Conservation (phyloP, 1,284 basidiomycete species). For the Neonothopanus nambi region DNA sequence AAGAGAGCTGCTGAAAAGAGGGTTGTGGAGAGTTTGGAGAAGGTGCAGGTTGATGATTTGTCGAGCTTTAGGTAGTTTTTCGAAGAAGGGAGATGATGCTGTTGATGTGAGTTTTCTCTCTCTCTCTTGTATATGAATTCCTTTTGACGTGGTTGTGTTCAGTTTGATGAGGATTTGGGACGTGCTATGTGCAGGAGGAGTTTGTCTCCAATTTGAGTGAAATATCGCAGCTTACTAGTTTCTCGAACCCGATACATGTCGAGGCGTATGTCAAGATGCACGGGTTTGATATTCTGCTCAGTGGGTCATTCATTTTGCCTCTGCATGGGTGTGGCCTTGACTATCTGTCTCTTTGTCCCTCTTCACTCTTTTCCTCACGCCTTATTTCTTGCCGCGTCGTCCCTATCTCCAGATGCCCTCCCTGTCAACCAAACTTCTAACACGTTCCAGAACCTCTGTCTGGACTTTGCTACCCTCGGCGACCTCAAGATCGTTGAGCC, state of each 20-base stretch:
- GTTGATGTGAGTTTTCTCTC: no score
- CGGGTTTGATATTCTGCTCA: slow-evolving; percentile 95
- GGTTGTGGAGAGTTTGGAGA: slow-evolving; percentile 68
- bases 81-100: slow-evolving; percentile 88
- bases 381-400: no score
- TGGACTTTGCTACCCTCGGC: no score
- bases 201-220: slow-evolving; percentile 97
- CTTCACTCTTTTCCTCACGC: background rate
- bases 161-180: no score
- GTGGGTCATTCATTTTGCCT: slow-evolving; percentile 38
- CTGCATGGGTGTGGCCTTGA: no score
- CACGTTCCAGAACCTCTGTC: slow-evolving; percentile 94
- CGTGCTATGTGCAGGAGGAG: slow-evolving; percentile 85
- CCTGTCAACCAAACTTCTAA: slow-evolving; percentile 96
- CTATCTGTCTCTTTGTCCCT: no score
- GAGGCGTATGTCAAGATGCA: slow-evolving; percentile 99
- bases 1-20: slow-evolving; percentile 87
- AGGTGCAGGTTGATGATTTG: slow-evolving; percentile 92
- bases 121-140: no score
- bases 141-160: no score
- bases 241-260: no score
- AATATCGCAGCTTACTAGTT: slow-evolving; percentile 95
- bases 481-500: slow-evolving; percentile 97
- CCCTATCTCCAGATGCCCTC: slow-evolving; percentile 70
- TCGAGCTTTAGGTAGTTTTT: slow-evolving; percentile 93